phyloP scores from a whole-genome alignment of 257 asterid species.

The Linaria vulgaris region DNA sequence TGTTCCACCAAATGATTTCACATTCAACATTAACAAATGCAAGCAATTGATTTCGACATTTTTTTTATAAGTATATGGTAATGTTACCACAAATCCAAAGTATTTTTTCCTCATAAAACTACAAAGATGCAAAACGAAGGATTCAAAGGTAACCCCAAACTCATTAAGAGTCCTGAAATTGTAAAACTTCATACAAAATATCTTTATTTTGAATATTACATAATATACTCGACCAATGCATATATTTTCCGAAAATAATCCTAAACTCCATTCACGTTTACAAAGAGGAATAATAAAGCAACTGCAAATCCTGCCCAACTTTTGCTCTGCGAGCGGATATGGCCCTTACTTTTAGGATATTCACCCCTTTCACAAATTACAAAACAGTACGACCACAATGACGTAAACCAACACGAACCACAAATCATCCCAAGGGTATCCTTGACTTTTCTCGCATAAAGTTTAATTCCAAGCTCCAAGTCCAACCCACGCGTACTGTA shows the following conservation, averaged over 20 bases:
- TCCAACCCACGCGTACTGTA: constrained; percentile 63
- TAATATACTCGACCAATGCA: not conserved
- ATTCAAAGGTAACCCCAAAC: too few species aligned
- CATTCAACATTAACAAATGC: too few species aligned
- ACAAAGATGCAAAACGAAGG: too few species aligned
- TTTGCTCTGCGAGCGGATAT: constrained; percentile 34
- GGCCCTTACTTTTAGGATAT: constrained; percentile 57
- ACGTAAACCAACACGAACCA: constrained; percentile 8
- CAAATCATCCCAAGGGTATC: constrained; percentile 24
- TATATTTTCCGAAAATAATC: not conserved
- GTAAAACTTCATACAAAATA: too few species aligned
- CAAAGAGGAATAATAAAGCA: not conserved
- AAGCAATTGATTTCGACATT: too few species aligned
- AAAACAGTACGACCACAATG: constrained; percentile 19
- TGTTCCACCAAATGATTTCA: too few species aligned
- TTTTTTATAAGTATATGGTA: too few species aligned
- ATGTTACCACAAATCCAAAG: too few species aligned
- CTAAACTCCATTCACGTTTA: too few species aligned
- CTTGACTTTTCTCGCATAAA: constrained; percentile 26
- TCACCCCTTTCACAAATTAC: constrained; percentile 33
- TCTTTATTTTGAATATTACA: not conserved
- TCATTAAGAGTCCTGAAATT: too few species aligned
- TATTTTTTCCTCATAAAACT: too few species aligned
- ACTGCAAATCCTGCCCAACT: constrained; percentile 38
- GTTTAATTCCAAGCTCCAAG: constrained; percentile 30